phyloP scores from a whole-genome alignment of 192 early-diverging fungal genomes.

The Coemansia sp. region DNA sequence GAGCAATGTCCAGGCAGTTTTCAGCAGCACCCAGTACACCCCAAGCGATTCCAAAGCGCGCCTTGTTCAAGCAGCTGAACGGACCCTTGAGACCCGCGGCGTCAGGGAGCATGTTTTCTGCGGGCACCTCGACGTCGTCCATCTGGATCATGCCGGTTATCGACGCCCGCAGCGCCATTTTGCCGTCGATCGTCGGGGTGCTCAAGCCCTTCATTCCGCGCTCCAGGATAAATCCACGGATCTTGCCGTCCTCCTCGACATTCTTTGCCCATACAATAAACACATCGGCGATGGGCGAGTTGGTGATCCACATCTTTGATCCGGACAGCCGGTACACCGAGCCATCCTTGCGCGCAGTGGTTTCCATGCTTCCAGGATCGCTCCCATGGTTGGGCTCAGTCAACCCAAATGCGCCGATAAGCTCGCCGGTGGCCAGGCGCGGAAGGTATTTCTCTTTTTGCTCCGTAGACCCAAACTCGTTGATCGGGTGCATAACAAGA shows the following conservation, averaged over 20 bases:
- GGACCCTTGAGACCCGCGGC: slow-evolving; percentile 90
- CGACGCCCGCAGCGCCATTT: slow-evolving; percentile 92
- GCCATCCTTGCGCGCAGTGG: slow-evolving; percentile 72
- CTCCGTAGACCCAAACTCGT: slow-evolving; percentile 87
- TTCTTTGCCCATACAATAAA: slow-evolving; percentile 96
- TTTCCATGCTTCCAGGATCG: slow-evolving; percentile 93
- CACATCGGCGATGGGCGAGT: slow-evolving; percentile 95
- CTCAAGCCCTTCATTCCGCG: slow-evolving; percentile 91
- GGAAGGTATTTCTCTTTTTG: slow-evolving; percentile 93
- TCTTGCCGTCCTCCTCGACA: slow-evolving; percentile 70
- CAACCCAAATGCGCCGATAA: slow-evolving; percentile 91
- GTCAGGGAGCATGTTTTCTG: slow-evolving; percentile 88
- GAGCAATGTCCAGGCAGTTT: slow-evolving; percentile 81
- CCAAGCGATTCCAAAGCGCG: slow-evolving; percentile 96
- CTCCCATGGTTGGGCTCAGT: slow-evolving; percentile 98
- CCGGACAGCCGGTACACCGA: slow-evolving; percentile 81
- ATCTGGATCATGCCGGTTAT: slow-evolving; percentile 98
- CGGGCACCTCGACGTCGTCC: slow-evolving; percentile 94
- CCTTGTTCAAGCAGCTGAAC: slow-evolving; percentile 97
- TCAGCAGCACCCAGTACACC: slow-evolving; percentile 95
- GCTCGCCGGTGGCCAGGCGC: slow-evolving; percentile 78
- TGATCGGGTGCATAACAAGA: slow-evolving; percentile 98
- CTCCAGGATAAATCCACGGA: slow-evolving; percentile 94
- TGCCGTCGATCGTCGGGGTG: slow-evolving; percentile 90
- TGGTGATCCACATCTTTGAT: slow-evolving; percentile 98